These are phyloP conservation scores for Sporothrix protearum DNA, from an alignment of 2,329 filamentous ascomycete genomes.

Conservation along the genomic window DNA sequence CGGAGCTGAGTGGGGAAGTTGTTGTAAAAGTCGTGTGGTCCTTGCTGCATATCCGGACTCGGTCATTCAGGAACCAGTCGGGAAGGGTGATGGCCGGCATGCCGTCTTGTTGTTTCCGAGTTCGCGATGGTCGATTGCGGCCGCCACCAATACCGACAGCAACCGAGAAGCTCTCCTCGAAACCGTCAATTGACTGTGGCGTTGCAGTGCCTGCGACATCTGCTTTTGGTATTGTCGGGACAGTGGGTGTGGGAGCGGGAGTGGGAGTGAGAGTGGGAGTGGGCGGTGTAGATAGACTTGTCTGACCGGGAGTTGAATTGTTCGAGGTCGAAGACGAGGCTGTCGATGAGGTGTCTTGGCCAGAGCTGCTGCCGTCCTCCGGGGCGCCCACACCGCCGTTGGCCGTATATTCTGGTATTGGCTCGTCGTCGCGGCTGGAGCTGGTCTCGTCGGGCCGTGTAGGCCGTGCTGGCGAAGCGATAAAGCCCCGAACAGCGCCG, in stretches of 20 bases:
- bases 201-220: not conserved
- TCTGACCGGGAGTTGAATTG: not conserved
- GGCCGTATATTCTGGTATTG: not conserved
- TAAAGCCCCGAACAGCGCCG: conserved; percentile 13
- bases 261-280: too few species aligned
- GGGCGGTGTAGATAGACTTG: not conserved
- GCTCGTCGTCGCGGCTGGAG: not conserved
- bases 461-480: conserved; percentile 10
- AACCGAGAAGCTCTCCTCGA: conserved; percentile 27
- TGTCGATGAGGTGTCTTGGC: not conserved
- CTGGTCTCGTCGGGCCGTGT: conserved; percentile 21
- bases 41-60: conserved; percentile 41
- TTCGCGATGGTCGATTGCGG: conserved; percentile 21
- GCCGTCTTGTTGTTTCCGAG: conserved; percentile 18
- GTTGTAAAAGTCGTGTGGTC: conserved; percentile 26
- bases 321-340: not conserved
- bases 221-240: not conserved
- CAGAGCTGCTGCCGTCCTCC: not conserved
- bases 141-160: conserved; percentile 30
- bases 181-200: not conserved
- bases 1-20: conserved; percentile 30
- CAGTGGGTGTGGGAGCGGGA: not conserved
- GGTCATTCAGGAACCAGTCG: conserved; percentile 52
- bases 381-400: not conserved
- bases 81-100: conserved; percentile 53